Conservation (phyloP, 768 basidiomycete species). For the Ramaria sp. region DNA sequence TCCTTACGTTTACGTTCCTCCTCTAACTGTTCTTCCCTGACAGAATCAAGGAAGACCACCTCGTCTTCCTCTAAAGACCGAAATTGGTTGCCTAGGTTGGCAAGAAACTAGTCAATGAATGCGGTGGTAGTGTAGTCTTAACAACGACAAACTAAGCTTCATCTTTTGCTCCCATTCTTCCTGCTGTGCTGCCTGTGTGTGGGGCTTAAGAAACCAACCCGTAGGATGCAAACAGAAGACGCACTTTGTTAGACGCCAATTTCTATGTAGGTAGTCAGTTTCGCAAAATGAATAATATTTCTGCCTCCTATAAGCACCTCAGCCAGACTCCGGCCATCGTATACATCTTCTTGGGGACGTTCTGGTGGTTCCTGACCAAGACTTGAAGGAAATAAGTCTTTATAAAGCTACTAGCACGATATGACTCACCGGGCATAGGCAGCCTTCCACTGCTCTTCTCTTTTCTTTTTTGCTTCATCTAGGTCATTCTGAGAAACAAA, state of each 20-base stretch:
- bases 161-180: slow-evolving; percentile 91
- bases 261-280: slow-evolving; percentile 39
- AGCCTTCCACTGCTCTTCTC: slow-evolving; percentile 84
- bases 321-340: slow-evolving; percentile 79
- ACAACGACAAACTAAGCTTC: slow-evolving; percentile 42
- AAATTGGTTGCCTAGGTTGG: slow-evolving; percentile 66
- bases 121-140: not conserved
- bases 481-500: slow-evolving; percentile 76
- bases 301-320: slow-evolving; percentile 46
- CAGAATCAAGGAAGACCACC: slow-evolving; percentile 77
- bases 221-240: slow-evolving; percentile 12
- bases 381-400: slow-evolving; percentile 24
- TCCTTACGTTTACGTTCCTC: slow-evolving; percentile 69
- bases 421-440: slow-evolving; percentile 63
- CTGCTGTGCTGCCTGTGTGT: slow-evolving; percentile 67
- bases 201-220: slow-evolving; percentile 6
- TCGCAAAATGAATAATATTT: slow-evolving; percentile 1
- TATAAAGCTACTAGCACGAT: not conserved
- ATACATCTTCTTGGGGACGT: slow-evolving; percentile 62
- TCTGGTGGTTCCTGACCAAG: slow-evolving; percentile 80
- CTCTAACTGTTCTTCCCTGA: slow-evolving; percentile 62
- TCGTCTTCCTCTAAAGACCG: slow-evolving; percentile 86
- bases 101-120: not conserved
- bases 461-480: slow-evolving; percentile 55
- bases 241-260: slow-evolving; percentile 81